Evolutionary conservation across 2,329 filamentous ascomycete genomes (phyloP), one percentile per base, ranked within the genome.

Genomic region (Chaetomium olivaceum): DNA sequence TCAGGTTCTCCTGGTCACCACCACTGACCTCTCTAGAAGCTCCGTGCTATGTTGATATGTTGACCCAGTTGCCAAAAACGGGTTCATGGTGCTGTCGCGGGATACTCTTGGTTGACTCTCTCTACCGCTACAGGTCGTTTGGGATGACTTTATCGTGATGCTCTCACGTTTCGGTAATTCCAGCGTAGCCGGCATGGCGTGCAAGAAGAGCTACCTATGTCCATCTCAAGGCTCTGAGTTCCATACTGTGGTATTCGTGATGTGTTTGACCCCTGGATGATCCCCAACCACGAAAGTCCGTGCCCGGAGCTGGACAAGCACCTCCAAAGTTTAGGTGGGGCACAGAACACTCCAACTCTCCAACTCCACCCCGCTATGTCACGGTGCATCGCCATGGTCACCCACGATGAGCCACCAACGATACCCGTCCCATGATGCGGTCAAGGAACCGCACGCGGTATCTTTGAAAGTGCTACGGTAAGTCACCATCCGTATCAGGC

Each of bases 401-500:
- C 57, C 59, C 36, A 66, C 68, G 11, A 87, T 87, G 85, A 86
- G 82, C 75, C 85, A 87, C 71, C 84, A 87, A 75, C 77, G 83
- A 70, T 86, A 84, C 71, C 80, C 83, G 8, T 85, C 84, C 16
- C 81, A 84, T 64, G 85, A 87, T 66, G 79, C 81, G 2, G 77
- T 84, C 67, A 92, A 92, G 77, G 91, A 93, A 78, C 90, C 91
- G 46, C 91, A 93, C 77, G 87, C 89, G 23, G 86, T 93, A 55
- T 93, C 90, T 60, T 80, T 93, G 61, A 94, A 93, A 81, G 91
- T 91, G 58, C 80, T 91, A 46, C 81, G 89, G 89, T 89, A 80
- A 54, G 69, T 43, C 14, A 25, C 31, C 14, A 9, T 23, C 11
- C 19, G 39, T 29, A 33, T 27, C 29, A 51, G 65, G 68, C 63